Conservation (phyloP, 2,329 filamentous ascomycete species). For the Penicillium sp. region DNA sequence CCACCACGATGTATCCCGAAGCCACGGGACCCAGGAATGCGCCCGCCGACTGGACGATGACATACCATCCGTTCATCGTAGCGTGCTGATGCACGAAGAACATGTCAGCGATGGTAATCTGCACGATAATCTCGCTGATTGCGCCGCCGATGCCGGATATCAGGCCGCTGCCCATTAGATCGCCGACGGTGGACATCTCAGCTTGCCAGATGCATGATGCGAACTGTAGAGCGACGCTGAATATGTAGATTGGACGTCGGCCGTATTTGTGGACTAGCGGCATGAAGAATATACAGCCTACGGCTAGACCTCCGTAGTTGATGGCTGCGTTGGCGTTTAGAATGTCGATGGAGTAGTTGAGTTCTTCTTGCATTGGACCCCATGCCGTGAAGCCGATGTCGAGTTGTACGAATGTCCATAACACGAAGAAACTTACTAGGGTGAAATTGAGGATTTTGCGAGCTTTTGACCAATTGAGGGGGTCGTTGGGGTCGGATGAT, state of each 20-base stretch:
- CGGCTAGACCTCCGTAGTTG: conserved; percentile 43
- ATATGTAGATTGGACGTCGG: conserved; percentile 48
- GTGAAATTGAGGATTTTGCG: conserved; percentile 30
- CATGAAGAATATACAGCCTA: conserved; percentile 48
- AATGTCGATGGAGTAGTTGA: conserved; percentile 42
- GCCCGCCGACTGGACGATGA: conserved; percentile 36
- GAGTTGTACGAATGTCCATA: conserved; percentile 33
- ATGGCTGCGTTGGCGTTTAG: conserved; percentile 50
- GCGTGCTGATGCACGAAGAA: conserved; percentile 52
- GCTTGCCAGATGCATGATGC: conserved; percentile 47
- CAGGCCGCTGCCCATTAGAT: conserved; percentile 46
- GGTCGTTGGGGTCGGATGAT: conserved; percentile 28
- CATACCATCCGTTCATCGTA: conserved; percentile 49
- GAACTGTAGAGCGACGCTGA: conserved; percentile 44
- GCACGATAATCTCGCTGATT: conserved; percentile 46
- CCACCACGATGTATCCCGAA: conserved; percentile 35
- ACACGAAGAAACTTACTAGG: conserved; percentile 27
- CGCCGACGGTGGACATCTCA: conserved; percentile 39
- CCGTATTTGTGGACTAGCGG: conserved; percentile 51
- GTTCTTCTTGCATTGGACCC: conserved; percentile 44
- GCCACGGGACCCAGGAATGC: conserved; percentile 40
- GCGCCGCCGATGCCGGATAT: conserved; percentile 48
- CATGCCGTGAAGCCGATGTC: conserved; percentile 46
- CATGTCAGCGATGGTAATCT: conserved; percentile 50
- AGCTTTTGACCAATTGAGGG: conserved; percentile 27